Evolutionary conservation across 1,284 basidiomycete species (phyloP), one percentile per base, ranked within the genome.

Genomic region (Ceratobasidium sp.): DNA sequence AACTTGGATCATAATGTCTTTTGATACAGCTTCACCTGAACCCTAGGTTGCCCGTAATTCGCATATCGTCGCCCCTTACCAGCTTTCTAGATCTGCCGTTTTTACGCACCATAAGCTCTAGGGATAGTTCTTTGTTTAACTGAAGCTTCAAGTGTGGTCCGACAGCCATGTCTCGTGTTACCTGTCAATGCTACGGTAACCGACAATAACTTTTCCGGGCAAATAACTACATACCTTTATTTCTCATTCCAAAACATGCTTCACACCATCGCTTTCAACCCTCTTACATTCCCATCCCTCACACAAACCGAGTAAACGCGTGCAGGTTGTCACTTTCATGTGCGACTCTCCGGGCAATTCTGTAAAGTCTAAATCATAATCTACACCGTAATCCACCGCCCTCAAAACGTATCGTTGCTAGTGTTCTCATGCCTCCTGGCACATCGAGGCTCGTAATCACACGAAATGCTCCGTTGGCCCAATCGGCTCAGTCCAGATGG

Each of bases 391-490:
- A 50, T 50, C 16, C 48, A 50, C 48, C 16, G 48, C 48, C 48
- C 20, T 50, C n/a, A 3, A 48, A 55, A 27, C 8, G 35, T 35
- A 60, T 60, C 27, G 12, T 60, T 20, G 57, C 57, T 14, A 60
- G 8, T 23, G 30, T 60, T 60, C 57, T 23, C 57, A 60, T 60
- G 20, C 8, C 27, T 33, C 12, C 30, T 33, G 35, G 54, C 54
- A 57, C 57, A 60, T 20, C 8, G 57, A 27, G 35, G 30, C 64
- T 65, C 64, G 41, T 65, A 65, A 65, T 65, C 64, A 65, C 64
- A 65, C 48, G 23, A 48, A 65, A 46, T 65, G 30, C 64, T 48
- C 64, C 64, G 64, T 16, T 33, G 64, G 64, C 44, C 64, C 64
- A 65, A 65, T 48, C 64, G 64, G 60, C 35, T 64, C 60, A 38